Evolutionary conservation across 352 stramenopile genomes (phyloP), one percentile per base, ranked within the genome.

Genomic region (Phytophthora rubi): DNA sequence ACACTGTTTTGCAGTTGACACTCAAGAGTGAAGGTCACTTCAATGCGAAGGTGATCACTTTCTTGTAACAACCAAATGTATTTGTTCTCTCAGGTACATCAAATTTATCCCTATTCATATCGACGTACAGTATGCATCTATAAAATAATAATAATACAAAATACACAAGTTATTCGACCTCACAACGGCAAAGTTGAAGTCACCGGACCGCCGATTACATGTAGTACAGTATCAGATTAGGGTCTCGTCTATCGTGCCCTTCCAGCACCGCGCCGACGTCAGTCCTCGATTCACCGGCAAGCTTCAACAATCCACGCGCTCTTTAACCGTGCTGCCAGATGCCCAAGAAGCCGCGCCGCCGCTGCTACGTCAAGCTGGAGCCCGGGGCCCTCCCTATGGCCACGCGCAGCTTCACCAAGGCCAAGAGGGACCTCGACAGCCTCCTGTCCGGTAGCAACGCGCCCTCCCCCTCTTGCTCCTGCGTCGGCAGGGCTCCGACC

Each of bases 271-370:
- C 33, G 21, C 35, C 54, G 10, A 23, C 54, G 35, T 30, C 47
- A 65, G 47, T 62, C 16, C 39, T 44, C 23, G 59, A 65, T 59
- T 44, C 28, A 16, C 63, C 62, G 21, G 23, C 62, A 12, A 63
- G 28, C n/a, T 32, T 44, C 33, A 33, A 16, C 33, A 65, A 48
- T 39, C 26, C n/a, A 15, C 8, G 30, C 32, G 32, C 32, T 5
- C 32, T 37, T 21, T 21, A 21, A 21, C 18, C 18, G 18, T 21
- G 18, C 7, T 39, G 33, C 33, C 9, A 30, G 12, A 71, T 71
- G 65, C 57, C 65, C 15, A 49, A 39, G 21, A 67, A 66, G 33
- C 64, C 57, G 12, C 57, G 23, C 5, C 45, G 35, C 16, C 21
- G 42, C 49, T n/a, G 48, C 47, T 53, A 49, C 5, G 6, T 48